Percentiles rank a stretch among this genome's conserved stretches.
Conservation (phyloP, 805 yeast genomes). For the Yueomyces sinensis region DNA sequence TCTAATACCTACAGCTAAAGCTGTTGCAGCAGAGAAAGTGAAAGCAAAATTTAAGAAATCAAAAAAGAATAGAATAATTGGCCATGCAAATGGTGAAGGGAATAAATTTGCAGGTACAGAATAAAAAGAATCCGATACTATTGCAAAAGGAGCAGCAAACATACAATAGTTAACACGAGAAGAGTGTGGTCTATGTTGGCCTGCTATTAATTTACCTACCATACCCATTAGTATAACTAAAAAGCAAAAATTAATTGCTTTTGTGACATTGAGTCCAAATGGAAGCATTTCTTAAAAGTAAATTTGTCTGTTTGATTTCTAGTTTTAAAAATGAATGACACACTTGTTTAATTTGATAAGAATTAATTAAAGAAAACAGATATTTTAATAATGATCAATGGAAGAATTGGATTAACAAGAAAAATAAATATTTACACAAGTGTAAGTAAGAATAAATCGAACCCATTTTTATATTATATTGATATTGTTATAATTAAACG, state of each 20-base stretch:
- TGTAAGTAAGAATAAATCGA: no score
- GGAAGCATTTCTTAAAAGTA: conserved; percentile 36
- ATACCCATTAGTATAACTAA: conserved; percentile 73
- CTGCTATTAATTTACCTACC: conserved; percentile 69
- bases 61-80: conserved; percentile 53
- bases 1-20: conserved; percentile 80
- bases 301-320: no score
- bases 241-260: conserved; percentile 62
- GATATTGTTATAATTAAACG: no score
- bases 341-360: no score
- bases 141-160: conserved; percentile 77
- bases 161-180: conserved; percentile 82
- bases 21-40: conserved; percentile 88
- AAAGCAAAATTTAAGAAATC: conserved; percentile 85
- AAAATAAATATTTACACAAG: no score
- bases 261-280: conserved; percentile 58
- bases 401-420: no score
- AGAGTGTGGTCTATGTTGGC: conserved; percentile 33
- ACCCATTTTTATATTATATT: no score
- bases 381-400: no score
- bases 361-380: no score
- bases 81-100: conserved; percentile 60
- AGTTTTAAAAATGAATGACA: no score
- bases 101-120: conserved; percentile 66
- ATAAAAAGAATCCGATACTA: conserved; percentile 66